phyloP scores from a whole-genome alignment of 306 rosid species.

The Pterocarpus macrocarpus region DNA sequence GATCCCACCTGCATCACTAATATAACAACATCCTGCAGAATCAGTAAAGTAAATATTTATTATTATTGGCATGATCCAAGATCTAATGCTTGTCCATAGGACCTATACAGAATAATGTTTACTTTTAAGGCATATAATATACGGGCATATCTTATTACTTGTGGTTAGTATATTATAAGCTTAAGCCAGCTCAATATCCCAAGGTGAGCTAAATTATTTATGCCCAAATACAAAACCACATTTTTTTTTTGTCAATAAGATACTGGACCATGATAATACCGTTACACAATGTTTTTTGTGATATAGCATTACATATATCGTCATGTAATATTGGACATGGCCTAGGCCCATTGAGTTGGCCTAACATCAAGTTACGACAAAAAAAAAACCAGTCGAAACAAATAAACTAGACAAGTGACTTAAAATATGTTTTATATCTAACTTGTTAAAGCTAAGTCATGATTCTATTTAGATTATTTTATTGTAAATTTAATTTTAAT shows the following conservation, averaged over 20 bases:
- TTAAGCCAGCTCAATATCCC: constrained; percentile 11
- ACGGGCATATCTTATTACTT: not conserved
- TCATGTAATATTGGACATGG: not conserved
- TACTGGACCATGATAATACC: no score
- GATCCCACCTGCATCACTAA: constrained; percentile 12
- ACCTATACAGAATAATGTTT: constrained; percentile 4
- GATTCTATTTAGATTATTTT: not conserved
- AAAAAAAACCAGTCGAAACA: no score
- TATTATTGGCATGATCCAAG: constrained; percentile 42
- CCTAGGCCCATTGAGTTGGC: constrained; percentile 4
- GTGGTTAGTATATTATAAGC: not conserved
- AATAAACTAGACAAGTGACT: no score
- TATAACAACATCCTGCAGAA: constrained; percentile 4
- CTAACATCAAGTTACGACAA: not conserved
- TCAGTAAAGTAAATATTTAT: constrained; percentile 10
- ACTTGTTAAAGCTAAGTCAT: not conserved
- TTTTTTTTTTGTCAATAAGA: not conserved
- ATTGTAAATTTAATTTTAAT: not conserved
- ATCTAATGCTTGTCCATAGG: constrained; percentile 26
- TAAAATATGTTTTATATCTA: not conserved
- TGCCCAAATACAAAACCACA: not conserved
- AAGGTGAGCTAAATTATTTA: not conserved
- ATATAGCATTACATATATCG: not conserved
- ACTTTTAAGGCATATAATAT: not conserved
- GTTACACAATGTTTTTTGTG: no score